A percentile compares a stretch with the other conserved stretches of the same genome.
Conservation (phyloP, 495 filamentous ascomycete species). For the Talaromyces adpressus region DNA sequence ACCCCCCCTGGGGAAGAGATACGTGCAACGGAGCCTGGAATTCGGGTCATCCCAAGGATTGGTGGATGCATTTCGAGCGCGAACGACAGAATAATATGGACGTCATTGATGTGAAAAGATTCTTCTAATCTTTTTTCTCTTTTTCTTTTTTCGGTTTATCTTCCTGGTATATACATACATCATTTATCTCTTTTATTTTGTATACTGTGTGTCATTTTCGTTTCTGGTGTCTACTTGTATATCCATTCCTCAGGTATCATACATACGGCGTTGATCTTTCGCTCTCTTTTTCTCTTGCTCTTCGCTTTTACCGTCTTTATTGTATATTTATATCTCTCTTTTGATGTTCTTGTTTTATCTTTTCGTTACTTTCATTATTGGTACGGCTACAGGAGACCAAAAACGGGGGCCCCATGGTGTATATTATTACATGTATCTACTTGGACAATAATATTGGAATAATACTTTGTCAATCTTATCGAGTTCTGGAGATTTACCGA, state of each 20-base stretch:
- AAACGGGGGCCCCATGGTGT: neutral
- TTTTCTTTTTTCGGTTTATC: constrained; percentile 6
- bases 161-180: constrained; percentile 7
- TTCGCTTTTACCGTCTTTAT: neutral
- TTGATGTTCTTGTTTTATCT: neutral
- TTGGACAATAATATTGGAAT: neutral
- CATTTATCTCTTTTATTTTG: neutral
- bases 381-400: neutral
- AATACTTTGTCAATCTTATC: neutral
- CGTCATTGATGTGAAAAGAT: constrained; percentile 29
- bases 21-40: constrained; percentile 44
- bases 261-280: neutral
- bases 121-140: constrained; percentile 24
- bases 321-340: neutral
- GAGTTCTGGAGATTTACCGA: neutral
- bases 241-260: neutral
- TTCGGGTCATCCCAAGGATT: constrained; percentile 35
- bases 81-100: constrained; percentile 36
- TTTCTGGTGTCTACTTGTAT: neutral
- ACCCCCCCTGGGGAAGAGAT: constrained; percentile 38
- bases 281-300: neutral
- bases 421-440: neutral
- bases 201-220: neutral
- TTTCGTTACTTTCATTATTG: neutral
- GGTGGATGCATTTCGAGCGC: constrained; percentile 46